A percentile compares a stretch with the other conserved stretches of the same genome.
These are phyloP conservation scores for Maudiozyma saulgeensis DNA, from an alignment of 805 yeast genomes.

Conservation along the genomic window DNA sequence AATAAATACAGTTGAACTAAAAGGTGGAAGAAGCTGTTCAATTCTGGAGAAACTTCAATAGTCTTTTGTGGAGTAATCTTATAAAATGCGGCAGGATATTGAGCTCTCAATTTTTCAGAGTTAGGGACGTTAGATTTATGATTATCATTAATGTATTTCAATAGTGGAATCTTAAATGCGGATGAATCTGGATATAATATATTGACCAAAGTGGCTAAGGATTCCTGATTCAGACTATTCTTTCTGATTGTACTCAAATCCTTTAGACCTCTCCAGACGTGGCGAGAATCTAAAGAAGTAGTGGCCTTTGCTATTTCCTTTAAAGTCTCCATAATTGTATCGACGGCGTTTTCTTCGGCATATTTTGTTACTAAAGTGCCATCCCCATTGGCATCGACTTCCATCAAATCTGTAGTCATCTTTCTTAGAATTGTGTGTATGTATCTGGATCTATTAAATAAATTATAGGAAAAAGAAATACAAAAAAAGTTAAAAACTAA, in stretches of 20 bases:
- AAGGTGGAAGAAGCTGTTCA: slow-evolving; percentile 70
- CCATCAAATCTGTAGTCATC: slow-evolving; percentile 5
- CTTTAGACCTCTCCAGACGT: slow-evolving; percentile 75
- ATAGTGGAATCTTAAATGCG: slow-evolving; percentile 35
- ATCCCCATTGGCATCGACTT: slow-evolving; percentile 14
- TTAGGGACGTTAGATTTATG: slow-evolving; percentile 29
- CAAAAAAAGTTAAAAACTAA: too few species aligned
- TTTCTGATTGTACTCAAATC: slow-evolving; percentile 71
- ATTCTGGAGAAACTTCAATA: slow-evolving; percentile 56
- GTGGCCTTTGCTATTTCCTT: slow-evolving; percentile 45
- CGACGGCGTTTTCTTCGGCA: slow-evolving; percentile 26
- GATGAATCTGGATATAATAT: slow-evolving; percentile 44
- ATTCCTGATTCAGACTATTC: slow-evolving; percentile 39
- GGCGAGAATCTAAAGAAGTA: slow-evolving; percentile 71
- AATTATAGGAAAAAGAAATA: too few species aligned
- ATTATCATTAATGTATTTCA: slow-evolving; percentile 33
- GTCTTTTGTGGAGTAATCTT: slow-evolving; percentile 18
- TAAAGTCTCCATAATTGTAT: slow-evolving; percentile 26
- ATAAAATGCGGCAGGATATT: slow-evolving; percentile 27
- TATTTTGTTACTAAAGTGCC: slow-evolving; percentile 23
- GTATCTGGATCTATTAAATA: too few species aligned
- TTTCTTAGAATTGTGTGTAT: neutral
- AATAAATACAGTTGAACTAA: slow-evolving; percentile 68
- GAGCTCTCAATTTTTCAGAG: slow-evolving; percentile 23
- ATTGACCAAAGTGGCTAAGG: slow-evolving; percentile 47